phyloP scores from a whole-genome alignment of 2,329 filamentous ascomycete genomes.

The Lecanosticta acicola region DNA sequence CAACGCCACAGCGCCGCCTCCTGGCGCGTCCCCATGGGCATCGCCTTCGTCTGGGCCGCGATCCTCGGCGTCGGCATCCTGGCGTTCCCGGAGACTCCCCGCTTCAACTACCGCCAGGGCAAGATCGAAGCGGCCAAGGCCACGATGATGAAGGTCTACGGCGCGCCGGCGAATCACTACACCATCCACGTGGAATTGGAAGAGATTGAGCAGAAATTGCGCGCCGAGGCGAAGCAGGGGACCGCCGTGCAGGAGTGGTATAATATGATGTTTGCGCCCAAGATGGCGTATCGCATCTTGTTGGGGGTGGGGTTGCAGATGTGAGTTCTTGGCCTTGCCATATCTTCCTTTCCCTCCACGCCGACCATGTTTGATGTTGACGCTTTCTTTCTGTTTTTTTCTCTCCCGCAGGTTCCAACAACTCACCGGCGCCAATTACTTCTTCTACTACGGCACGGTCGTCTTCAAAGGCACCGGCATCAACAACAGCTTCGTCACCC shows the following conservation, averaged over 20 bases:
- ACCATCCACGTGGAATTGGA: conserved; percentile 48
- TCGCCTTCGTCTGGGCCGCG: conserved; percentile 53
- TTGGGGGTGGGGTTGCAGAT: conserved; percentile 57
- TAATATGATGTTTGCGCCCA: conserved; percentile 54
- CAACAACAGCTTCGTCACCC: conserved; percentile 39
- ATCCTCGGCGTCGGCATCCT: conserved; percentile 51
- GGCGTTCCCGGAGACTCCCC: conserved; percentile 52
- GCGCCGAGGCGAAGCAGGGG: conserved; percentile 43
- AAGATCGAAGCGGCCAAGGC: conserved; percentile 45
- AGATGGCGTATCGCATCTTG: conserved; percentile 59
- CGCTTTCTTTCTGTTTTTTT: too few species aligned
- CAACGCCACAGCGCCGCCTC: conserved; percentile 41
- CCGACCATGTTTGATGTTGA: too few species aligned
- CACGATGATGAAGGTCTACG: conserved; percentile 52
- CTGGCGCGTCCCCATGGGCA: conserved; percentile 60
- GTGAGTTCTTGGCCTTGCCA: conserved; percentile 41
- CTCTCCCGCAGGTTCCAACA: conserved; percentile 46
- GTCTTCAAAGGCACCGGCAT: conserved; percentile 37
- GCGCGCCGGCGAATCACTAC: conserved; percentile 51
- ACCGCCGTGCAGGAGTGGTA: conserved; percentile 51
- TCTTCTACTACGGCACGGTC: conserved; percentile 38
- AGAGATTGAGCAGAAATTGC: conserved; percentile 52
- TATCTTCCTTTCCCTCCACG: too few species aligned
- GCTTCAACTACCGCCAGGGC: conserved; percentile 53
- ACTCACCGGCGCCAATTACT: conserved; percentile 62